Evolutionary conservation across 164 flowering plant genomes (phyloP), one percentile per base, ranked within the genome.

Genomic region (Litsea cubeba): DNA sequence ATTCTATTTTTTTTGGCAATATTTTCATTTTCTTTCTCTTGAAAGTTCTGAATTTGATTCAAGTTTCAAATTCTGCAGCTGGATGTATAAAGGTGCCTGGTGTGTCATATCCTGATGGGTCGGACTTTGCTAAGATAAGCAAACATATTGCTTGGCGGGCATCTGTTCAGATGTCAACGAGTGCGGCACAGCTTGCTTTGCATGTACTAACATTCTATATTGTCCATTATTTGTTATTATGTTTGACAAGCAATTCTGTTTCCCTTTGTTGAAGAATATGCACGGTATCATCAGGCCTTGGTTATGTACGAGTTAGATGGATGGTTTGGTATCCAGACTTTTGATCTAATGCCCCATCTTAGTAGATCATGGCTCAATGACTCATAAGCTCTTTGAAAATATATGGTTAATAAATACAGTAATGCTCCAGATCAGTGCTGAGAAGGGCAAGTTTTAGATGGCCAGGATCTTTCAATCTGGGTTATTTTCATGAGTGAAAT

Each of bases 101-200:
- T 40, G 68, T 94, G 63, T 77, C 81, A 12, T 96, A 96, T 82
- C 89, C 91, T 71, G 99, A 96, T 17, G 83, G 78, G 74, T 90
- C 90, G 69, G 99, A 94, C 46, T 81, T 72, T 77, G 88, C 94
- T 2, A 92, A 82, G 81, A 84, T 95, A 81, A 89, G 85, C 78
- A 93, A 78, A 81, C 75, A 25, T 82, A 74, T 84, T 81, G 89
- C 85, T 28, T 96, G 99, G 99, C 81, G 89, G 83, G 97, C 97
- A 79, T 85, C 89, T 50, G 94, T 94, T 24, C 97, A 91, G 81
- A 74, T 87, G 78, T 85, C 94, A 76, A 78, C 80, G 40, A 87
- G 83, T 73, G 80, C 81, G 11, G 84, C 88, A 64, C 95, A 94
- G 81, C 93, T 96, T 75, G 98, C 97, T 76, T 84, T 85, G 50